Evolutionary conservation across 257 asterid species (phyloP).

Genomic region (Solanum clarkiae): DNA sequence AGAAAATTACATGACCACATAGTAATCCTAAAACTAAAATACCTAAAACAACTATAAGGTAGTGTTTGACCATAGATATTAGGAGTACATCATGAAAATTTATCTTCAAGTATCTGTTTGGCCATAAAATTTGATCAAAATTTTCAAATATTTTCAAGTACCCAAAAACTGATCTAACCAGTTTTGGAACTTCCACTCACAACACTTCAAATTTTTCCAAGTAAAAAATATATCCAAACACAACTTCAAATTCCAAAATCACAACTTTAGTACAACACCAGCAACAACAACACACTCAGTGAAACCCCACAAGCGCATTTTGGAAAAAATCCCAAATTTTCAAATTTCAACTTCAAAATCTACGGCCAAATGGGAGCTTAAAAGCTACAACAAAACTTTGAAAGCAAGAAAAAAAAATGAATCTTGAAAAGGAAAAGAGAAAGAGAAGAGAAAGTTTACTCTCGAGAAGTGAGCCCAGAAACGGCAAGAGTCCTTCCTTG

Average conservation of each 20-base stretch:
- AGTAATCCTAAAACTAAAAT: not conserved
- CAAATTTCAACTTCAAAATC: not conserved
- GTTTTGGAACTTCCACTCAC: too few species aligned
- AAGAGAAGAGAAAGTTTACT: constrained; percentile 11
- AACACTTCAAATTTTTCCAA: not conserved
- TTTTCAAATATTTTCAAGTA: not conserved
- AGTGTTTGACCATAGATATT: not conserved
- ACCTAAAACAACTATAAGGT: not conserved
- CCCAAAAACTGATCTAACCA: not conserved
- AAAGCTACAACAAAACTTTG: not conserved
- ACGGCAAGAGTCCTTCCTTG: constrained; percentile 44
- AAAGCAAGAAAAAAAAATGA: not conserved
- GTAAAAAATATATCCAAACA: not conserved
- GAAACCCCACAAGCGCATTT: too few species aligned
- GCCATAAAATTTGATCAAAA: not conserved
- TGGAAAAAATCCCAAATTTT: not conserved
- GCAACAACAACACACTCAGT: not conserved
- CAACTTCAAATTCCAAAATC: not conserved
- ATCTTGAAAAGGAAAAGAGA: not conserved
- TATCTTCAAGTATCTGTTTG: not conserved
- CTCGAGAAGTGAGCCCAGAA: constrained; percentile 36
- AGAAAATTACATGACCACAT: not conserved
- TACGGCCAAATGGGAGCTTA: not conserved
- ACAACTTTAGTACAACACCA: not conserved
- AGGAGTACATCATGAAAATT: not conserved